phyloP scores from a whole-genome alignment of 2,329 filamentous ascomycete species.

The Aspergillus ruber region DNA sequence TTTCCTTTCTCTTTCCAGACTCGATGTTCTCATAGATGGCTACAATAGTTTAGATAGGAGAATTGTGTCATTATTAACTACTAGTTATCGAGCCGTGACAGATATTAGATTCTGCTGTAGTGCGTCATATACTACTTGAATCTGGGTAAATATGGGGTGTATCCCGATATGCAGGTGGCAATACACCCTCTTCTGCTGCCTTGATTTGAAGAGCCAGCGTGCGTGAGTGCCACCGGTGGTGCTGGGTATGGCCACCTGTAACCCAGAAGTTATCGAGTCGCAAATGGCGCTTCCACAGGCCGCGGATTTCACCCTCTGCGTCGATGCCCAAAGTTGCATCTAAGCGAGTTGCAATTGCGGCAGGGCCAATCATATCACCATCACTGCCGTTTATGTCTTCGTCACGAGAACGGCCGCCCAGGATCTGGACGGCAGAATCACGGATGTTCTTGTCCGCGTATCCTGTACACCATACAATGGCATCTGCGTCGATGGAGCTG shows the following conservation, averaged over 20 bases:
- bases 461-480: constrained; percentile 39
- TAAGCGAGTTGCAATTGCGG: constrained; percentile 33
- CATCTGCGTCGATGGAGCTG: constrained; percentile 28
- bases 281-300: constrained; percentile 32
- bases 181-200: constrained; percentile 20
- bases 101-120: too few relatives aligned
- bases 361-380: constrained; percentile 10
- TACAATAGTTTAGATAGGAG: too few relatives aligned
- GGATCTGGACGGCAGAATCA: constrained; percentile 18
- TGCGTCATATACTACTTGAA: too few relatives aligned
- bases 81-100: too few relatives aligned
- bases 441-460: constrained; percentile 30
- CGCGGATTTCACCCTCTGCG: constrained; percentile 38
- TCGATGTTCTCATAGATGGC: too few relatives aligned
- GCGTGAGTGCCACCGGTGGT: constrained; percentile 36
- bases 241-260: constrained; percentile 39
- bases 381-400: not conserved
- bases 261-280: constrained; percentile 36
- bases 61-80: too few relatives aligned
- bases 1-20: too few relatives aligned
- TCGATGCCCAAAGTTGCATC: constrained; percentile 40
- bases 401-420: constrained; percentile 15
- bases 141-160: constrained; percentile 1
- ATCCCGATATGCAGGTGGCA: constrained; percentile 29
- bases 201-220: constrained; percentile 45